A percentile compares a stretch with the other conserved stretches of the same genome.
Evolutionary conservation across 1,284 basidiomycete genomes (phyloP).

Genomic region (Pholiota adiposa): DNA sequence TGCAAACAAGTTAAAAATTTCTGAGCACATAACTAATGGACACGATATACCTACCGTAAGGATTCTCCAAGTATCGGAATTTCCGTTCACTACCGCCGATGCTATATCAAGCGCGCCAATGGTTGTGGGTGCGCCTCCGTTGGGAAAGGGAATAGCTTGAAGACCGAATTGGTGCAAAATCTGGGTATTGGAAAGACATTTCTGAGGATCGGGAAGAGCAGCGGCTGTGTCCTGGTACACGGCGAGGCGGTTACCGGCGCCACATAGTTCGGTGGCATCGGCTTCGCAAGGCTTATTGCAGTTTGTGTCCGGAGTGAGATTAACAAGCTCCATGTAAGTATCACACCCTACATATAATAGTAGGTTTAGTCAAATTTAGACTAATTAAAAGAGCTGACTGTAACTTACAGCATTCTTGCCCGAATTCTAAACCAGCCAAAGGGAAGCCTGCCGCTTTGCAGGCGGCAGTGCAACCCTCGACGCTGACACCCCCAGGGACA

Average conservation of each 20-base stretch:
- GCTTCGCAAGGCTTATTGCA: constrained; percentile 21
- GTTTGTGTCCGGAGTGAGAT: constrained; percentile 12
- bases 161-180: constrained; percentile 16
- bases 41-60: constrained; percentile 4
- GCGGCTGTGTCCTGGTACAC: constrained; percentile 21
- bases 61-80: background rate
- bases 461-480: constrained; percentile 18
- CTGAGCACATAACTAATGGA: background rate
- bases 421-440: constrained; percentile 20
- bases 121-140: background rate
- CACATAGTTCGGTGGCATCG: constrained; percentile 20
- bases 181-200: constrained; percentile 11
- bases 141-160: constrained; percentile 18
- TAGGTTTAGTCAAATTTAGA: background rate
- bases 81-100: background rate
- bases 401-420: constrained; percentile 31
- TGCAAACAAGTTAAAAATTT: background rate
- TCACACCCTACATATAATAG: constrained; percentile 21
- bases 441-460: constrained; percentile 20
- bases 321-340: constrained; percentile 19
- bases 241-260: constrained; percentile 18
- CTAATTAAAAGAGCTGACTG: background rate
- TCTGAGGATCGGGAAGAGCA: constrained; percentile 10
- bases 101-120: constrained; percentile 5
- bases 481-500: constrained; percentile 15